Percentiles rank a stretch among this genome's conserved stretches.
These are phyloP conservation scores for Sporisorium graminicola DNA, from an alignment of 1,284 basidiomycete genomes.

Conservation along the genomic window DNA sequence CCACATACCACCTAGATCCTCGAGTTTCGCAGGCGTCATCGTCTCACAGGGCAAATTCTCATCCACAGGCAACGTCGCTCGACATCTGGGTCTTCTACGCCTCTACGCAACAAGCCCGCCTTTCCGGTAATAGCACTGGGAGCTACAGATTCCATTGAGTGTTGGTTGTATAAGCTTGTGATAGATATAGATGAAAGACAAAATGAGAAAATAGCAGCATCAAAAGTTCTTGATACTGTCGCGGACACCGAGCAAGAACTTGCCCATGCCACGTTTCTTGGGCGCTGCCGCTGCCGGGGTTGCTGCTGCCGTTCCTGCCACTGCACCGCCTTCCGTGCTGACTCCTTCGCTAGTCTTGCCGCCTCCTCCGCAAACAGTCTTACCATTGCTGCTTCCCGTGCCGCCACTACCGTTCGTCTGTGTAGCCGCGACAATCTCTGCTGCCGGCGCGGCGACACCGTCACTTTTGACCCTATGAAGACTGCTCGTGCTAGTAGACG, in stretches of 20 bases:
- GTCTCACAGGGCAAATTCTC: too few relatives aligned
- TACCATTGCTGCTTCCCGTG: neutral
- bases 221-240: slow-evolving; percentile 52
- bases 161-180: neutral
- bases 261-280: slow-evolving; percentile 49
- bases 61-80: too few relatives aligned
- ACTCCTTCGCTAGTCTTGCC: slow-evolving; percentile 1
- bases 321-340: neutral
- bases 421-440: neutral
- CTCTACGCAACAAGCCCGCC: too few relatives aligned
- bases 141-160: slow-evolving; percentile 2
- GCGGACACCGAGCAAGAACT: slow-evolving; percentile 44
- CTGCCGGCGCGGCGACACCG: neutral
- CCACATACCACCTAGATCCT: too few relatives aligned
- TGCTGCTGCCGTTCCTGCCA: neutral
- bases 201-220: too few relatives aligned
- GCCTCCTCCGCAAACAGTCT: too few relatives aligned
- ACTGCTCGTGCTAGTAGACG: slow-evolving; percentile 41
- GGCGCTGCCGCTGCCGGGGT: slow-evolving; percentile 6
- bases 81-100: too few relatives aligned
- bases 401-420: slow-evolving; percentile 17
- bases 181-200: neutral
- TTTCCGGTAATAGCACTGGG: neutral
- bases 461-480: slow-evolving; percentile 14
- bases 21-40: too few relatives aligned